Percentiles rank a stretch among this genome's conserved stretches.
Evolutionary conservation across 1,284 basidiomycete species (phyloP).

Genomic region (Rhizoctonia solani): DNA sequence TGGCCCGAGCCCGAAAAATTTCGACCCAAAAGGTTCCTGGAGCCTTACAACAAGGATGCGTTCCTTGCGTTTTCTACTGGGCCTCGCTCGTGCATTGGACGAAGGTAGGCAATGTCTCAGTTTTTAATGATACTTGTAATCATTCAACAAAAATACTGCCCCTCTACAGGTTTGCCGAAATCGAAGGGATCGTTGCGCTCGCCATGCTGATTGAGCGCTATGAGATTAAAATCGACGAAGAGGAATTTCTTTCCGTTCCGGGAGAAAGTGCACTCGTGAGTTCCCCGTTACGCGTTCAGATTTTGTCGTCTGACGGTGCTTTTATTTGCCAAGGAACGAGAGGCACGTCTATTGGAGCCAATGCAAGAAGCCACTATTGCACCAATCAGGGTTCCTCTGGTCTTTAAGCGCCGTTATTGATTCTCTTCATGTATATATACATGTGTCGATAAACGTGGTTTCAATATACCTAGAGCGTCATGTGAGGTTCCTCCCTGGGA

Average conservation of each 20-base stretch:
- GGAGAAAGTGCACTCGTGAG: slow-evolving; percentile 13
- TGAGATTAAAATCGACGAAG: slow-evolving; percentile 22
- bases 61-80: too few species aligned
- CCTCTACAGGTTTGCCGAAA: slow-evolving; percentile 36
- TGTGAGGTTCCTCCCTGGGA: too few species aligned
- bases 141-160: too few species aligned
- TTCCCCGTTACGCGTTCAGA: not conserved
- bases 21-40: slow-evolving; percentile 23
- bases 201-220: slow-evolving; percentile 18
- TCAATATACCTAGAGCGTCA: too few species aligned
- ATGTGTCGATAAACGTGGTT: too few species aligned
- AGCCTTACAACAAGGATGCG: slow-evolving; percentile 34
- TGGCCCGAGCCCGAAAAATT: slow-evolving; percentile 36
- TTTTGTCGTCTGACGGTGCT: not conserved
- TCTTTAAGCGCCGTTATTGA: slow-evolving; percentile 23
- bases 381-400: not conserved
- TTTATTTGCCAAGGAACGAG: not conserved
- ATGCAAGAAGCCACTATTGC: not conserved
- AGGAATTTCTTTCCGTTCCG: slow-evolving; percentile 24
- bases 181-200: slow-evolving; percentile 30
- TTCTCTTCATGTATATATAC: too few species aligned
- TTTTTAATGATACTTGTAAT: too few species aligned
- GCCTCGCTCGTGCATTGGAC: slow-evolving; percentile 28
- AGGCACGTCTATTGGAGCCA: not conserved
- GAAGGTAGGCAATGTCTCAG: slow-evolving; percentile 11